A percentile compares a stretch with the other conserved stretches of the same genome.
Conservation (phyloP, 352 stramenopile species). For the Phytophthora boehmeriae region DNA sequence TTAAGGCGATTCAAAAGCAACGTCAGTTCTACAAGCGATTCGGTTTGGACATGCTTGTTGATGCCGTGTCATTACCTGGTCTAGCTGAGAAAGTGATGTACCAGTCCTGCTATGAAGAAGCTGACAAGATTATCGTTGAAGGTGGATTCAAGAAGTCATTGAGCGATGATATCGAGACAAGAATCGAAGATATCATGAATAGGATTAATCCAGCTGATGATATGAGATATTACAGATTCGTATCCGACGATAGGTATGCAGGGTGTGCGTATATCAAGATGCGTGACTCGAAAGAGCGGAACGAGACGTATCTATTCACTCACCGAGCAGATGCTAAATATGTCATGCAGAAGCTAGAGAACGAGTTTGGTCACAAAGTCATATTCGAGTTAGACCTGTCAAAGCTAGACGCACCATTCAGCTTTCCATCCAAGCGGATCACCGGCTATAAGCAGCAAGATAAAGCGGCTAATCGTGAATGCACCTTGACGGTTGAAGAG, state of each 20-base stretch:
- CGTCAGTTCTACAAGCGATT: slow-evolving; percentile 12
- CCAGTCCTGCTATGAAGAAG: slow-evolving; percentile 8
- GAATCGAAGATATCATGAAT: not conserved
- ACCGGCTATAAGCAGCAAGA: slow-evolving; percentile 7
- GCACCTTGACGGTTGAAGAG: slow-evolving; percentile 23
- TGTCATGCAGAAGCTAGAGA: too few relatives aligned
- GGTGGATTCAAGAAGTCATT: too few relatives aligned
- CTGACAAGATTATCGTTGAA: not conserved
- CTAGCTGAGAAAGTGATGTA: slow-evolving; percentile 26
- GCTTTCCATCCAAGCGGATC: not conserved
- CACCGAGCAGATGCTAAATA: too few relatives aligned
- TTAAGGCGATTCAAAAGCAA: slow-evolving; percentile 7
- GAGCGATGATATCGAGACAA: too few relatives aligned
- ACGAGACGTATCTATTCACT: too few relatives aligned
- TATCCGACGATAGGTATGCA: too few relatives aligned
- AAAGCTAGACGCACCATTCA: not conserved
- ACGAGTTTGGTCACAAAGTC: not conserved
- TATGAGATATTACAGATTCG: not conserved
- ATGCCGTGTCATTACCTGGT: slow-evolving; percentile 8
- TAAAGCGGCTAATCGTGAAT: slow-evolving; percentile 18
- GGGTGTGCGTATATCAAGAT: too few relatives aligned
- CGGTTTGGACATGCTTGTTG: slow-evolving; percentile 20
- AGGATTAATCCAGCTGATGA: not conserved
- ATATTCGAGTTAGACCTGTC: not conserved
- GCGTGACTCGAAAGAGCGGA: not conserved